These are phyloP conservation scores for Cutaneotrichosporon cutaneum DNA, from an alignment of 1,284 basidiomycete species.

Conservation along the genomic window DNA sequence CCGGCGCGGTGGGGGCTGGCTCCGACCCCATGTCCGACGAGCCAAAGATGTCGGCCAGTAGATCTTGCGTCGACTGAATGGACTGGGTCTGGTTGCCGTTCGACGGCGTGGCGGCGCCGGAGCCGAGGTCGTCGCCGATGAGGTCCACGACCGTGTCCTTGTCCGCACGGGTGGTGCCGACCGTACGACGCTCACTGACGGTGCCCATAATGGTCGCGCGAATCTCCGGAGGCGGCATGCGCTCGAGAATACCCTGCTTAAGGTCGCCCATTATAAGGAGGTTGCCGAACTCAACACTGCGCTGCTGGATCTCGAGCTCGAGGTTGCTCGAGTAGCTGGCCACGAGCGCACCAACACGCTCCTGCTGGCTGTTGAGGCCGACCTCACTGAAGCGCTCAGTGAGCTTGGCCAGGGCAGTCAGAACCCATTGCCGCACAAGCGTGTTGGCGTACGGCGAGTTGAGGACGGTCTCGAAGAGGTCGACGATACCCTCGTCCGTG, in stretches of 20 bases:
- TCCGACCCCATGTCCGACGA: conserved; percentile 46
- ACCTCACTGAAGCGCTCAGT: conserved; percentile 64
- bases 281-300: conserved; percentile 90
- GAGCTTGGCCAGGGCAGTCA: conserved; percentile 88
- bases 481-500: conserved; percentile 77
- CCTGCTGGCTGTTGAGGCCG: conserved; percentile 65
- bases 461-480: conserved; percentile 81
- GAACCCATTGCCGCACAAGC: conserved; percentile 86
- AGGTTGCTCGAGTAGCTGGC: conserved; percentile 75
- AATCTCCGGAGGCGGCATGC: conserved; percentile 97
- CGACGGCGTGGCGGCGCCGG: conserved; percentile 46
- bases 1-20: conserved; percentile 51
- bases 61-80: conserved; percentile 75
- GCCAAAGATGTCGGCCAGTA: conserved; percentile 93
- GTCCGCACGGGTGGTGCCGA: conserved; percentile 76
- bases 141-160: conserved; percentile 72
- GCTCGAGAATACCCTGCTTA: conserved; percentile 86
- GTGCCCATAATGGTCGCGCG: conserved; percentile 90
- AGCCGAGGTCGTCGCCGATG: conserved; percentile 68
- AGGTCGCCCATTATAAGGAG: conserved; percentile 72
- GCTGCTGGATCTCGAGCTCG: conserved; percentile 93
- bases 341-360: conserved; percentile 73
- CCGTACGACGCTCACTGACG: conserved; percentile 86
- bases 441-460: conserved; percentile 94
- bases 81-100: conserved; percentile 42